Percentiles rank a stretch among this genome's conserved stretches.
These are phyloP conservation scores for Suillus subalutaceus DNA, from an alignment of 768 basidiomycete genomes.

Conservation along the genomic window DNA sequence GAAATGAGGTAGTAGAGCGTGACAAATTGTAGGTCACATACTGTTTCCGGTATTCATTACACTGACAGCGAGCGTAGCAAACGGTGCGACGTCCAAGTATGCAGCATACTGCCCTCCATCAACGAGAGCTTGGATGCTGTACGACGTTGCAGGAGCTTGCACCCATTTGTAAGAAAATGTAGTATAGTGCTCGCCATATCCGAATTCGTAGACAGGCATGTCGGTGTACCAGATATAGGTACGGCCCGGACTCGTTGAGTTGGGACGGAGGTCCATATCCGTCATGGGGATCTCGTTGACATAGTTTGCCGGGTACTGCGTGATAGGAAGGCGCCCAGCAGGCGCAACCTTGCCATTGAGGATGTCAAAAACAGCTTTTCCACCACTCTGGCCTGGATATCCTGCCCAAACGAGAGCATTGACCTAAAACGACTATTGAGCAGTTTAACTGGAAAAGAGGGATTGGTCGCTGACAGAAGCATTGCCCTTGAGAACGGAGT, in stretches of 20 bases:
- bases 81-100: constrained; percentile 44
- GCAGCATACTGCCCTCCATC: constrained; percentile 20
- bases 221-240: constrained; percentile 63
- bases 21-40: not conserved
- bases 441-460: not conserved
- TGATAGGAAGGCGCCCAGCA: constrained; percentile 55
- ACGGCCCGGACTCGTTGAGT: constrained; percentile 50
- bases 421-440: constrained; percentile 36
- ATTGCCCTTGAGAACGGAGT: constrained; percentile 47
- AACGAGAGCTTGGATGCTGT: constrained; percentile 47
- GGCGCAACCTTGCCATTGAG: constrained; percentile 53
- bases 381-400: constrained; percentile 41
- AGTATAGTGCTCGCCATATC: constrained; percentile 57
- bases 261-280: constrained; percentile 58
- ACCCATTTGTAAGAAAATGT: constrained; percentile 48
- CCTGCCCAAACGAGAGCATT: constrained; percentile 60
- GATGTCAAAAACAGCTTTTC: constrained; percentile 55
- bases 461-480: constrained; percentile 34
- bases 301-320: constrained; percentile 56
- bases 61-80: constrained; percentile 51
- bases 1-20: not conserved
- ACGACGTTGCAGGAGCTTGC: constrained; percentile 35
- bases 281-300: constrained; percentile 55
- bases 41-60: constrained; percentile 51
- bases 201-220: constrained; percentile 55